phyloP scores from a whole-genome alignment of 345 rosid species.

The Gossypioides kirkii region DNA sequence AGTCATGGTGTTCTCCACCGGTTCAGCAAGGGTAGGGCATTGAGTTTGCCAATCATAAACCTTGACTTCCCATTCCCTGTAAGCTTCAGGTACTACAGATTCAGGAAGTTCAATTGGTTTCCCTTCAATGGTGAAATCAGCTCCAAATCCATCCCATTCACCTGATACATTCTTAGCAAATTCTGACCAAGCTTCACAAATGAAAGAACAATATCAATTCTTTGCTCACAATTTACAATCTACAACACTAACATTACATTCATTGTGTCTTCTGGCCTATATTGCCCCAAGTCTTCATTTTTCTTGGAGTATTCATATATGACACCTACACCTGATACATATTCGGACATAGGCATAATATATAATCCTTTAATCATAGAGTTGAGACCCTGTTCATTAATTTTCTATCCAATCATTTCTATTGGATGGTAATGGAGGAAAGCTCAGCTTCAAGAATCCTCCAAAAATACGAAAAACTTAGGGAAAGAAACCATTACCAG shows the following conservation, averaged over 20 bases:
- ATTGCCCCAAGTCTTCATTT: neutral
- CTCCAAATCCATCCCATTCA: constrained; percentile 97
- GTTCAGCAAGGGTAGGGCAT: constrained; percentile 80
- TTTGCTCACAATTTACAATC: constrained; percentile 11
- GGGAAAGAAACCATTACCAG: too few species aligned
- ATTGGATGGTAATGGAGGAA: too few species aligned
- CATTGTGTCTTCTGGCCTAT: neutral
- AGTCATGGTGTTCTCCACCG: constrained; percentile 30
- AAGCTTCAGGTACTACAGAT: constrained; percentile 85
- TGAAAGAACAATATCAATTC: neutral
- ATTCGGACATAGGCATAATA: neutral
- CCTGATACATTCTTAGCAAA: constrained; percentile 73
- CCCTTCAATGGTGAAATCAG: constrained; percentile 73
- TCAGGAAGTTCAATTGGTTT: constrained; percentile 76
- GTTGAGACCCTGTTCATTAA: neutral
- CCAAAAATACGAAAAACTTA: too few species aligned
- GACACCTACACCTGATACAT: neutral
- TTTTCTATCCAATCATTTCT: too few species aligned
- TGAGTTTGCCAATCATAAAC: constrained; percentile 99
- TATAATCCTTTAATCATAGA: neutral
- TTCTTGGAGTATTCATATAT: neutral
- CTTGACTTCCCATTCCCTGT: constrained; percentile 90
- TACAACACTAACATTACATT: neutral
- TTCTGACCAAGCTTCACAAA: constrained; percentile 55
- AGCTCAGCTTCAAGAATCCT: too few species aligned